These are phyloP conservation scores for Bruguiera parviflora DNA, from an alignment of 345 rosid genomes.

Conservation along the genomic window DNA sequence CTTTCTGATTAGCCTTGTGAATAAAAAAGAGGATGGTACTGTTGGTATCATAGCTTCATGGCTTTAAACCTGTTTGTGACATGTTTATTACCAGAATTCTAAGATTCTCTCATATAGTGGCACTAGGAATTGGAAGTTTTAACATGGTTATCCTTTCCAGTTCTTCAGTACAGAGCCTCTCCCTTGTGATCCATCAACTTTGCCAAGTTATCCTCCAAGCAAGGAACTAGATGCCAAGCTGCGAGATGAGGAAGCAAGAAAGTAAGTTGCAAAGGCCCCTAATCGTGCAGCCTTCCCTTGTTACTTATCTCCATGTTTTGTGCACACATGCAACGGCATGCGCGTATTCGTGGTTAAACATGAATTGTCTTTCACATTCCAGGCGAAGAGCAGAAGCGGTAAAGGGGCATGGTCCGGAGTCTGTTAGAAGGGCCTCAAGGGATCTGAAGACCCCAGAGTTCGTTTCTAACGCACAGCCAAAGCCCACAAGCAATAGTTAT, in stretches of 20 bases:
- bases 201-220: constrained; percentile 80
- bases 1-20: too few species aligned
- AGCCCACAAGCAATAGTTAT: constrained; percentile 33
- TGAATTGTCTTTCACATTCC: constrained; percentile 21
- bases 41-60: too few species aligned
- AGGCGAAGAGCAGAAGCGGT: constrained; percentile 62
- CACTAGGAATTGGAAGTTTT: not conserved
- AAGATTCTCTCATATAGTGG: not conserved
- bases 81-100: not conserved
- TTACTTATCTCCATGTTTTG: too few species aligned
- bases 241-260: constrained; percentile 56
- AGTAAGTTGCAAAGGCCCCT: constrained; percentile 28
- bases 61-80: too few species aligned
- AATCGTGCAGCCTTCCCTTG: too few species aligned
- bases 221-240: constrained; percentile 72
- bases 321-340: too few species aligned
- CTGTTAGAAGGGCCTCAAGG: constrained; percentile 60
- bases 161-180: constrained; percentile 60
- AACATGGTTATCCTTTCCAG: constrained; percentile 25
- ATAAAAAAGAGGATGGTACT: too few species aligned
- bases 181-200: constrained; percentile 57
- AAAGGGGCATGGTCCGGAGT: constrained; percentile 59
- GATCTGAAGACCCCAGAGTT: constrained; percentile 64
- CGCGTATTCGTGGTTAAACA: not conserved
- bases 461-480: constrained; percentile 47